Percentiles rank a stretch among this genome's conserved stretches.
phyloP scores from a whole-genome alignment of 1,139 yeast genomes.

The Nakaseomyces kungkrabaensis region DNA sequence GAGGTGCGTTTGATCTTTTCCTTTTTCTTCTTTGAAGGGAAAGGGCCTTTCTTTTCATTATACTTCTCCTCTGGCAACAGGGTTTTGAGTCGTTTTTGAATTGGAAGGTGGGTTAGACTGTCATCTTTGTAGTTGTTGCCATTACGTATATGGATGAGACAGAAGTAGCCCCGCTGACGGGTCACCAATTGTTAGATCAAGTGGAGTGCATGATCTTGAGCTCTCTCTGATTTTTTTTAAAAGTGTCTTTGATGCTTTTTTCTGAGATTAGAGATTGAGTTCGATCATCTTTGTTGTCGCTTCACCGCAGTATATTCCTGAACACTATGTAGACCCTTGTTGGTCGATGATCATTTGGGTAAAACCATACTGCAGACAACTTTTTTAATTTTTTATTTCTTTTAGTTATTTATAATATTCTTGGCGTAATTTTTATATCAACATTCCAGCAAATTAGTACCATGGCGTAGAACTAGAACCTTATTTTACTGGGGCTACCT shows the following conservation, averaged over 20 bases:
- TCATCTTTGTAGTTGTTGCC: slow-evolving; percentile 27
- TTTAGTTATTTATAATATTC: background rate
- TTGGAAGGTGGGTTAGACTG: slow-evolving; percentile 18
- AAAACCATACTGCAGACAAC: slow-evolving; percentile 83
- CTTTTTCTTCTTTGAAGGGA: background rate
- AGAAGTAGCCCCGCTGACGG: slow-evolving; percentile 85
- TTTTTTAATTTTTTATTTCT: background rate
- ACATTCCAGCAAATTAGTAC: too few relatives aligned
- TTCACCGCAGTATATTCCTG: slow-evolving; percentile 75
- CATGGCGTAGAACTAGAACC: too few relatives aligned
- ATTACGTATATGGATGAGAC: slow-evolving; percentile 38
- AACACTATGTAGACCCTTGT: slow-evolving; percentile 69
- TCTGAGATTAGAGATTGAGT: slow-evolving; percentile 36
- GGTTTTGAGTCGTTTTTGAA: slow-evolving; percentile 45
- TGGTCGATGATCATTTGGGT: slow-evolving; percentile 80
- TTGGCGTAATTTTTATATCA: too few relatives aligned
- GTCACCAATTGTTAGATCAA: slow-evolving; percentile 43
- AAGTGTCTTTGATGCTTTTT: too few relatives aligned
- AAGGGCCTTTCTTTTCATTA: slow-evolving; percentile 6
- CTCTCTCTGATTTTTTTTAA: slow-evolving; percentile 33
- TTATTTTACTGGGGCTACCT: too few relatives aligned
- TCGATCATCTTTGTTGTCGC: slow-evolving; percentile 37
- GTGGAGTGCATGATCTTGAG: slow-evolving; percentile 49
- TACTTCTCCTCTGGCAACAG: slow-evolving; percentile 36
- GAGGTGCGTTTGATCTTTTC: slow-evolving; percentile 6